Conservation (phyloP, 2,329 filamentous ascomycete genomes). For the Dactylellina cionopaga region DNA sequence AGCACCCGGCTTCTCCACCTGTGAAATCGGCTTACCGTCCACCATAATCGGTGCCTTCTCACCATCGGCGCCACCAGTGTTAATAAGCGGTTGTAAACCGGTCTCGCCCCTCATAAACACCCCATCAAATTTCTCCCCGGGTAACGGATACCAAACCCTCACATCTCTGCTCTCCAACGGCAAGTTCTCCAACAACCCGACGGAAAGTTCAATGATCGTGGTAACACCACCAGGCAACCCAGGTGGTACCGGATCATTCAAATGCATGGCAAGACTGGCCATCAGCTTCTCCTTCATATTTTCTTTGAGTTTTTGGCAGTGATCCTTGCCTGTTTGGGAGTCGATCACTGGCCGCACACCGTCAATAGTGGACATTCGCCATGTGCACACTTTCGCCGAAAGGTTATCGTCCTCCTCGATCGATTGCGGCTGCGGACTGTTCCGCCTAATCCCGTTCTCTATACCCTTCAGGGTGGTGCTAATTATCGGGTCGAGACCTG, state of each 20-base stretch:
- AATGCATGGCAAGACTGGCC: slow-evolving; percentile 75
- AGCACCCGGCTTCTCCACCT: slow-evolving; percentile 58
- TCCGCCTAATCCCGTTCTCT: slow-evolving; percentile 84
- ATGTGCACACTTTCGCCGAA: slow-evolving; percentile 85
- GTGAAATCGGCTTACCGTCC: slow-evolving; percentile 32
- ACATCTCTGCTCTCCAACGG: slow-evolving; percentile 93
- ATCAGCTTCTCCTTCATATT: slow-evolving; percentile 75
- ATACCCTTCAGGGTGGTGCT: slow-evolving; percentile 84
- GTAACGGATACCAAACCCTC: slow-evolving; percentile 82
- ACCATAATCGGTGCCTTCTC: slow-evolving; percentile 51
- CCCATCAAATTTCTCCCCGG: slow-evolving; percentile 75
- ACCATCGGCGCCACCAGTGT: slow-evolving; percentile 57
- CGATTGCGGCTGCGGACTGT: slow-evolving; percentile 76
- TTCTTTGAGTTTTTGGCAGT: slow-evolving; percentile 75
- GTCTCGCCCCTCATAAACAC: slow-evolving; percentile 86
- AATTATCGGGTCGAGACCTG: slow-evolving; percentile 78
- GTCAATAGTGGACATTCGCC: slow-evolving; percentile 92
- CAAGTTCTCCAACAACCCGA: slow-evolving; percentile 84
- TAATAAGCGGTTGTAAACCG: slow-evolving; percentile 71
- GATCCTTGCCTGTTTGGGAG: slow-evolving; percentile 72
- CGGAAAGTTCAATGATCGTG: slow-evolving; percentile 91
- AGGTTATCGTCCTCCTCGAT: slow-evolving; percentile 90
- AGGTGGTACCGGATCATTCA: slow-evolving; percentile 78
- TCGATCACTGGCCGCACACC: slow-evolving; percentile 79
- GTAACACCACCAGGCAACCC: slow-evolving; percentile 87